These are phyloP conservation scores for Lepidium didymum DNA, from an alignment of 345 rosid species.

Conservation along the genomic window DNA sequence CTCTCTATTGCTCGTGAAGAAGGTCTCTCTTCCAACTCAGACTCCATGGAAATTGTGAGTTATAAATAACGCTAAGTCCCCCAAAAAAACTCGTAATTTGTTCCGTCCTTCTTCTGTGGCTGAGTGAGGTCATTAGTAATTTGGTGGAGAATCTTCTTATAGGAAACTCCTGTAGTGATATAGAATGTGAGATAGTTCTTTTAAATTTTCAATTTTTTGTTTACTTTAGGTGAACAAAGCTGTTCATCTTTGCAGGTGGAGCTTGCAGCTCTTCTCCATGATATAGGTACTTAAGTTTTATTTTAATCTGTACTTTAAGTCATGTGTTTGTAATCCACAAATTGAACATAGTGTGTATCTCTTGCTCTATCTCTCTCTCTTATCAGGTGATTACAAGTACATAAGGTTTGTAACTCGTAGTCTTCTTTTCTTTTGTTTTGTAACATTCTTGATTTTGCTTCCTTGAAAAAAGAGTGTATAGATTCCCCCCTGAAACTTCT, in stretches of 20 bases:
- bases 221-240: background rate
- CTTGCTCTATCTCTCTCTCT: constrained; percentile 4
- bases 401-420: constrained; percentile 42
- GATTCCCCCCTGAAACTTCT: background rate
- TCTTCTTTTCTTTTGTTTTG: background rate
- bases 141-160: background rate
- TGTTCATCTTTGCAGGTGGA: constrained; percentile 49
- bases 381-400: constrained; percentile 82
- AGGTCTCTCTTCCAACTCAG: constrained; percentile 64
- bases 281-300: constrained; percentile 38
- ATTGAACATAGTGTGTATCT: background rate
- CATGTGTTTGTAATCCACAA: background rate
- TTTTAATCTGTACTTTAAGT: background rate
- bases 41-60: constrained; percentile 70
- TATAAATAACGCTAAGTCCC: background rate
- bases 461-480: background rate
- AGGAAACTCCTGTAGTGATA: background rate
- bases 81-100: background rate
- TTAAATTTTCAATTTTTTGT: background rate
- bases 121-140: background rate
- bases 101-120: background rate
- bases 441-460: background rate
- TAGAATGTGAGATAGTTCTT: background rate
- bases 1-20: constrained; percentile 75
- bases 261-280: constrained; percentile 90